phyloP scores from a whole-genome alignment of 352 stramenopile genomes.

The Pythium grandisporangium region DNA sequence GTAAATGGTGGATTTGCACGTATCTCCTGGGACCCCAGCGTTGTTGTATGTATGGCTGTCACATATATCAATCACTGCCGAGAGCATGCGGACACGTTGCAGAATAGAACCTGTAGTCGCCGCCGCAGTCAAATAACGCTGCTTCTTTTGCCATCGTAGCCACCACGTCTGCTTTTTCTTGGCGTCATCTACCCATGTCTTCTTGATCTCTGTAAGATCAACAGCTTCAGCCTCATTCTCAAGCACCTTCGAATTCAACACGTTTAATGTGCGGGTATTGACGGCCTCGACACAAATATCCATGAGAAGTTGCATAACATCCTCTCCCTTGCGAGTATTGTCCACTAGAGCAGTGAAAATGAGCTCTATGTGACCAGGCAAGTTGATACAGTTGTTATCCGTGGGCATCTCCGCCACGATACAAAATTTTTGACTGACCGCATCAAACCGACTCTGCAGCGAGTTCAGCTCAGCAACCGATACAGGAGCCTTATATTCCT shows the following conservation, averaged over 20 bases:
- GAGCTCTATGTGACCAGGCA: slow-evolving; percentile 3
- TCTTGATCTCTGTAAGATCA: slow-evolving; percentile 1
- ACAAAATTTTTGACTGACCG: slow-evolving; percentile 2
- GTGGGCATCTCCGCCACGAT: slow-evolving; percentile 1
- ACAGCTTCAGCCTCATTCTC: slow-evolving; percentile 3
- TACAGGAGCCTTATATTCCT: slow-evolving; percentile 4
- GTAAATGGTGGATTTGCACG: slow-evolving; percentile 4
- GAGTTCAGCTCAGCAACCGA: slow-evolving; percentile 6
- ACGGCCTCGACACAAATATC: slow-evolving; percentile 4
- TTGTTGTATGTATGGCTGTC: slow-evolving; percentile 1
- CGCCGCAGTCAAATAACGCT: slow-evolving; percentile 5
- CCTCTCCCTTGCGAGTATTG: slow-evolving; percentile 1
- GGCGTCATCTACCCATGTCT: neutral
- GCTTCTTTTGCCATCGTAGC: slow-evolving; percentile 5
- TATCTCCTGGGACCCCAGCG: slow-evolving; percentile 2
- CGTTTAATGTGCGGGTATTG: slow-evolving; percentile 1
- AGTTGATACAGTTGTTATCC: slow-evolving; percentile 1
- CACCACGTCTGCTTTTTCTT: slow-evolving; percentile 8
- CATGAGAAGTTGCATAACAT: slow-evolving; percentile 3
- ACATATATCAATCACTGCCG: slow-evolving; percentile 1
- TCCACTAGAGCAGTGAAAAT: slow-evolving; percentile 2
- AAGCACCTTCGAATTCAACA: slow-evolving; percentile 3
- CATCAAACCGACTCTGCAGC: slow-evolving; percentile 3
- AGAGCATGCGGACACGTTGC: slow-evolving; percentile 5
- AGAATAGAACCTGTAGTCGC: slow-evolving; percentile 4